Conservation (phyloP, 306 rosid species). For the Malus sieversii region DNA sequence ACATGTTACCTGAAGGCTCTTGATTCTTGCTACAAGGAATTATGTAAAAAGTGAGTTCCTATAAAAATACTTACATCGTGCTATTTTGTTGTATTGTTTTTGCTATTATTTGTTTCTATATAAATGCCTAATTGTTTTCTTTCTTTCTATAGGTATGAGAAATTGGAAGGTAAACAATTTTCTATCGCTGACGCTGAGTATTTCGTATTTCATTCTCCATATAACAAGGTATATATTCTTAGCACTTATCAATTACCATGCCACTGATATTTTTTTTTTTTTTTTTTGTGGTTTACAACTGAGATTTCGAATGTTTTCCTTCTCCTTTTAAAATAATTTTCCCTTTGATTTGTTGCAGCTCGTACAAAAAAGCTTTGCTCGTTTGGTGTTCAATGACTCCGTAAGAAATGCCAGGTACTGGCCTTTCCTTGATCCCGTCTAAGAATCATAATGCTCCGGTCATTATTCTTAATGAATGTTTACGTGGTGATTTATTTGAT, state of each 20-base stretch:
- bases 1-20: constrained; percentile 93
- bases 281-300: background rate
- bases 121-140: constrained; percentile 17
- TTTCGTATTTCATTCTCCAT: constrained; percentile 90
- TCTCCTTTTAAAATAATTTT: background rate
- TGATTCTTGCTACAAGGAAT: constrained; percentile 80
- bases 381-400: constrained; percentile 68
- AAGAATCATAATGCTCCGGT: background rate
- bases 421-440: constrained; percentile 6
- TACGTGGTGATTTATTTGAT: constrained; percentile 14
- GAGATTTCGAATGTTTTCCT: constrained; percentile 7
- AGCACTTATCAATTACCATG: background rate
- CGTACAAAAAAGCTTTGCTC: constrained; percentile 96
- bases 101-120: background rate
- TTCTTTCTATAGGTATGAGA: constrained; percentile 63
- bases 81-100: constrained; percentile 1
- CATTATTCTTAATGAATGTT: constrained; percentile 2
- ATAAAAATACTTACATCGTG: background rate
- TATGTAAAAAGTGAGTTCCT: constrained; percentile 62
- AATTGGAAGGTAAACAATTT: constrained; percentile 64
- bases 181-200: constrained; percentile 71
- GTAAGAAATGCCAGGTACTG: constrained; percentile 69
- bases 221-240: constrained; percentile 71
- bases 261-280: background rate
- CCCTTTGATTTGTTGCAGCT: constrained; percentile 55